Evolutionary conservation across 371 early-diverging fungal species (phyloP).

Genomic region (Nematocida minor): DNA sequence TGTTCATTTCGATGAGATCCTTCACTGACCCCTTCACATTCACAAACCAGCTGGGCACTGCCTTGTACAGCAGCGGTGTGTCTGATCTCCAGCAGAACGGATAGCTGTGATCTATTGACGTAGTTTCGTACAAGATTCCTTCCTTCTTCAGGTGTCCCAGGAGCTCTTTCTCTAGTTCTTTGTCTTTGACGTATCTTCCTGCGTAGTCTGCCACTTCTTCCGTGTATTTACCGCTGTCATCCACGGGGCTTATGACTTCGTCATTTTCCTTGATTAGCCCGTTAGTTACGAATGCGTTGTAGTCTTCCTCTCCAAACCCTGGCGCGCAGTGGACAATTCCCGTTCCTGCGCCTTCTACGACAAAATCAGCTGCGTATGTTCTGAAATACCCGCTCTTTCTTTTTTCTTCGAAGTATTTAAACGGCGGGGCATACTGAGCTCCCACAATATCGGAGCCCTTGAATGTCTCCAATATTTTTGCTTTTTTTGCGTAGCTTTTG

Average conservation of each 20-base stretch:
- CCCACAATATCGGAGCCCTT: slow-evolving; percentile 78
- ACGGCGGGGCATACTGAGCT: slow-evolving; percentile 81
- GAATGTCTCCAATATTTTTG: slow-evolving; percentile 72
- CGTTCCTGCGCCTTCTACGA: slow-evolving; percentile 89
- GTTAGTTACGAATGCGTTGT: slow-evolving; percentile 79
- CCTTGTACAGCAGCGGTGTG: slow-evolving; percentile 93
- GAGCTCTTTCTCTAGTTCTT: slow-evolving; percentile 80
- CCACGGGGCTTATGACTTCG: slow-evolving; percentile 80
- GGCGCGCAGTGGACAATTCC: slow-evolving; percentile 99
- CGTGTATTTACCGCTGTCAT: slow-evolving; percentile 83
- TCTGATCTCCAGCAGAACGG: slow-evolving; percentile 96
- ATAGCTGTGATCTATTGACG: slow-evolving; percentile 74
- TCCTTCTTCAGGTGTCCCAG: slow-evolving; percentile 68
- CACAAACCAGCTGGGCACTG: slow-evolving; percentile 97
- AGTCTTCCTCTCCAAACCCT: slow-evolving; percentile 99
- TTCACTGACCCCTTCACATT: slow-evolving; percentile 78
- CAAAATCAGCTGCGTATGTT: slow-evolving; percentile 79
- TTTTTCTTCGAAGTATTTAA: slow-evolving; percentile 71
- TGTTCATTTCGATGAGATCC: slow-evolving; percentile 79
- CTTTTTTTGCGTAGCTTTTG: slow-evolving; percentile 59
- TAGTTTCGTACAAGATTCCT: slow-evolving; percentile 46
- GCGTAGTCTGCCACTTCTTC: slow-evolving; percentile 70
- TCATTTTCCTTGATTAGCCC: slow-evolving; percentile 78
- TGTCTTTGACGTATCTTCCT: slow-evolving; percentile 89
- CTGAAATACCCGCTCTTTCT: slow-evolving; percentile 72